Evolutionary conservation across 148 eudicot genomes (phyloP).

Genomic region (Chenopodium quinoa): DNA sequence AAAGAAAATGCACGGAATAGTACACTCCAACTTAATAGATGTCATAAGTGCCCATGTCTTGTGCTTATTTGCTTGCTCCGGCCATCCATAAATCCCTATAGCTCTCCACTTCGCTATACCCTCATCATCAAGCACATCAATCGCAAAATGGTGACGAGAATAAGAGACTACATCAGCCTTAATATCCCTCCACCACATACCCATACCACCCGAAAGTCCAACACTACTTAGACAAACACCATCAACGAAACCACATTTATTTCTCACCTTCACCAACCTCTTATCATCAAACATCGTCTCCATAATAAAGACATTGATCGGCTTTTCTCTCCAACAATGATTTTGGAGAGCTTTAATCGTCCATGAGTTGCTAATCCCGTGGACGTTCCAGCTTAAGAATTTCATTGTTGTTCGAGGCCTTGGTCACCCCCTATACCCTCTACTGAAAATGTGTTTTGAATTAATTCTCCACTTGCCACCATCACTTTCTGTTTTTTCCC

Average conservation of each 20-base stretch:
- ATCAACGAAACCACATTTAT: neutral
- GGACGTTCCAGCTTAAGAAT: neutral
- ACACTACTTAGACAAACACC: neutral
- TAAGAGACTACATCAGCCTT: neutral
- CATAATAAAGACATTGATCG: neutral
- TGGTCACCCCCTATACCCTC: no score
- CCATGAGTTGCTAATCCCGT: neutral
- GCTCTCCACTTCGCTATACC: neutral
- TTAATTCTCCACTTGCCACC: no score
- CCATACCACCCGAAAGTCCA: neutral
- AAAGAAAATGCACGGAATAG: neutral
- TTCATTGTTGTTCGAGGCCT: no score
- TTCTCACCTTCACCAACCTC: neutral
- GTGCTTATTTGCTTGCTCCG: neutral
- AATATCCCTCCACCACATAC: neutral
- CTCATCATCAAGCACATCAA: neutral
- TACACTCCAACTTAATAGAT: rapidly evolving
- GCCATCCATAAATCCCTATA: constrained; percentile 1
- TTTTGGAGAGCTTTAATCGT: neutral
- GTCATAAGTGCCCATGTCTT: neutral
- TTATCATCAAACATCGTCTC: neutral
- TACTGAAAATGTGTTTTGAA: no score
- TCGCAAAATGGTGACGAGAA: neutral
- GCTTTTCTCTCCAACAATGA: neutral
- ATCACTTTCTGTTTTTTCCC: no score